Percentiles rank a stretch among this genome's conserved stretches.
phyloP scores from a whole-genome alignment of 2,329 filamentous ascomycete species.

The Trichoderma sp. region DNA sequence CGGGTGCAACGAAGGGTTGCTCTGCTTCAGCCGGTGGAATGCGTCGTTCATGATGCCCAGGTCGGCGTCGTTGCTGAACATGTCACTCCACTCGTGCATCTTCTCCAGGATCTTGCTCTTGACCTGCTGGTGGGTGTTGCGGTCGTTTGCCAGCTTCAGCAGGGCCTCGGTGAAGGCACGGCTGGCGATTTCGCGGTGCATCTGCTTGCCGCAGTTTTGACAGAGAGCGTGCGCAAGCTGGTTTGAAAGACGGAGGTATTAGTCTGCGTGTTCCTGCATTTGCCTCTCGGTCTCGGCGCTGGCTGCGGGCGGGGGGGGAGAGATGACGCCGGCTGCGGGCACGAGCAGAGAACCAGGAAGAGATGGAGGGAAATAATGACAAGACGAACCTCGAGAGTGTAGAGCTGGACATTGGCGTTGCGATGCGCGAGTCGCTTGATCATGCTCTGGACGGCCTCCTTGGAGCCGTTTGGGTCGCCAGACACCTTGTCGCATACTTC shows the following conservation, averaged over 20 bases:
- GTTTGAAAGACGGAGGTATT: not conserved
- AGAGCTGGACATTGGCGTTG: slow-evolving; percentile 94
- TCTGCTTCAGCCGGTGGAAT: slow-evolving; percentile 79
- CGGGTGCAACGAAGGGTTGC: slow-evolving; percentile 85
- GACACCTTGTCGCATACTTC: slow-evolving; percentile 64
- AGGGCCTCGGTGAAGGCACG: slow-evolving; percentile 94
- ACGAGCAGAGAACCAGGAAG: too few species aligned
- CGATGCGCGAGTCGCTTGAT: slow-evolving; percentile 91
- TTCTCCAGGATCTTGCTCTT: slow-evolving; percentile 96
- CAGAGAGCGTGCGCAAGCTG: slow-evolving; percentile 87
- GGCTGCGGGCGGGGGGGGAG: slow-evolving; percentile 14
- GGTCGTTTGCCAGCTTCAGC: slow-evolving; percentile 85
- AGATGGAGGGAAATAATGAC: slow-evolving; percentile 32
- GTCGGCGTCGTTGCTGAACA: slow-evolving; percentile 87
- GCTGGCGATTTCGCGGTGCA: slow-evolving; percentile 88
- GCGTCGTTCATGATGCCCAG: slow-evolving; percentile 97
- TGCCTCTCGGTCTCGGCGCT: not conserved
- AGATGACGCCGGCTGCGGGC: slow-evolving; percentile 5
- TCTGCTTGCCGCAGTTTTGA: slow-evolving; percentile 83
- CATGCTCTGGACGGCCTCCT: slow-evolving; percentile 84
- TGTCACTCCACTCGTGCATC: slow-evolving; percentile 94
- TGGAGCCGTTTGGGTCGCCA: slow-evolving; percentile 62
- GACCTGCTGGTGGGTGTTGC: slow-evolving; percentile 94
- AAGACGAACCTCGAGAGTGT: slow-evolving; percentile 75
- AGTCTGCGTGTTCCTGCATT: not conserved